phyloP scores from a whole-genome alignment of 1,284 basidiomycete species.

The Pholiota adiposa region DNA sequence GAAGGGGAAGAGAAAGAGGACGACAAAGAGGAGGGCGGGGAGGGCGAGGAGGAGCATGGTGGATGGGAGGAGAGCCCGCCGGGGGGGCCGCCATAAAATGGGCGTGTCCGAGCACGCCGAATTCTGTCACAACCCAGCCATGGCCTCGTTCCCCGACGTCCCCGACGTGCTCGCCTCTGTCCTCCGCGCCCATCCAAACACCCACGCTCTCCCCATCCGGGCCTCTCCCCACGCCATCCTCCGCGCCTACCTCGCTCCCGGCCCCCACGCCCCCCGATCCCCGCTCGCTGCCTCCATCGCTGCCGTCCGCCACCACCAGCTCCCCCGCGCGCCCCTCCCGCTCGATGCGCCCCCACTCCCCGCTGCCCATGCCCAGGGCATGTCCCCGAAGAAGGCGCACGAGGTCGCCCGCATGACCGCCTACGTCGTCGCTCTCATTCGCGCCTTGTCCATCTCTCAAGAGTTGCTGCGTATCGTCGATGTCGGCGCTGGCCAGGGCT shows the following conservation, averaged over 20 bases:
- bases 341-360: conserved; percentile 19
- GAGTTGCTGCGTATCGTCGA: conserved; percentile 39
- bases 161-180: conserved; percentile 31
- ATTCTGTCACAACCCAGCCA: neutral
- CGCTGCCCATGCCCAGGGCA: conserved; percentile 26
- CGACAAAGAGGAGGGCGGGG: conserved; percentile 17
- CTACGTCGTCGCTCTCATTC: conserved; percentile 35
- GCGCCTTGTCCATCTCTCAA: conserved; percentile 20
- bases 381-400: conserved; percentile 44
- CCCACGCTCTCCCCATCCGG: conserved; percentile 18
- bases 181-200: conserved; percentile 15
- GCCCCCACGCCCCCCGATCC: neutral
- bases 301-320: conserved; percentile 23
- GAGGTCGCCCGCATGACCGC: conserved; percentile 40
- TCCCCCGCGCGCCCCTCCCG: conserved; percentile 27
- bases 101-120: conserved; percentile 17
- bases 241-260: conserved; percentile 13
- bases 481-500: conserved; percentile 42
- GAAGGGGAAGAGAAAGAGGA: conserved; percentile 28
- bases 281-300: conserved; percentile 16
- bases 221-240: conserved; percentile 22
- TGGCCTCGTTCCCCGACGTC: conserved; percentile 2
- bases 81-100: conserved; percentile 3
- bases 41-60: neutral
- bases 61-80: conserved; percentile 15